phyloP scores from a whole-genome alignment of 2,329 filamentous ascomycete species.

The Trichoderma citrinoviride region DNA sequence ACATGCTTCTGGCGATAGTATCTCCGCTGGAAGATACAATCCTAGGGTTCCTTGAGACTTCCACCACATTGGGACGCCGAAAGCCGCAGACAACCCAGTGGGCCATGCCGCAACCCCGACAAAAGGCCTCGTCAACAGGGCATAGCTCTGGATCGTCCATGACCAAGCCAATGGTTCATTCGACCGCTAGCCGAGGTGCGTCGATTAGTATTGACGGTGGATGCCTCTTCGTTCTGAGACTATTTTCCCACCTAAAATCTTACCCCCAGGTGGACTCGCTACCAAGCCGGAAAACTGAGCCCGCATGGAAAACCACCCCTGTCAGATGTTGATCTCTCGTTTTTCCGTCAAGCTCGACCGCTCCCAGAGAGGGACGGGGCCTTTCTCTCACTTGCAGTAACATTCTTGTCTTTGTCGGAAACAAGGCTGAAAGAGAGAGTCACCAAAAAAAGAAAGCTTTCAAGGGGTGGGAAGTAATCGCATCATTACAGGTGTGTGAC shows the following conservation, averaged over 20 bases:
- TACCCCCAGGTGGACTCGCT: background rate
- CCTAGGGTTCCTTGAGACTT: background rate
- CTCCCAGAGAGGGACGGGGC: too few species aligned
- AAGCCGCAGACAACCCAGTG: background rate
- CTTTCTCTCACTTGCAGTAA: too few species aligned
- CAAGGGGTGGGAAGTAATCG: background rate
- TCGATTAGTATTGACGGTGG: background rate
- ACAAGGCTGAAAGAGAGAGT: background rate
- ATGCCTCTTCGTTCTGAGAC: background rate
- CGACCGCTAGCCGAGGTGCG: slow-evolving; percentile 1
- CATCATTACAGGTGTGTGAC: background rate
- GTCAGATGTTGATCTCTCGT: too few species aligned
- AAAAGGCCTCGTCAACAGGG: background rate
- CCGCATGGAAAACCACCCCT: too few species aligned
- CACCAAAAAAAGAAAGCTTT: background rate
- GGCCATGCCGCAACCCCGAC: background rate
- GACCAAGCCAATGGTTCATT: background rate
- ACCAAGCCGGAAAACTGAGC: too few species aligned
- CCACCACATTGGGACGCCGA: slow-evolving; percentile 2
- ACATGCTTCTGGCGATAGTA: too few species aligned
- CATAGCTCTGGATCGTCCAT: background rate
- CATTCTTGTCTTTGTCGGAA: too few species aligned
- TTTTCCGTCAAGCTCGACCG: too few species aligned
- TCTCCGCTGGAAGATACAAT: background rate
- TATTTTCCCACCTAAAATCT: slow-evolving; percentile 6